Percentiles rank a stretch among this genome's conserved stretches.
Conservation (phyloP, 2,329 filamentous ascomycete species). For the Nothophoma quercina region DNA sequence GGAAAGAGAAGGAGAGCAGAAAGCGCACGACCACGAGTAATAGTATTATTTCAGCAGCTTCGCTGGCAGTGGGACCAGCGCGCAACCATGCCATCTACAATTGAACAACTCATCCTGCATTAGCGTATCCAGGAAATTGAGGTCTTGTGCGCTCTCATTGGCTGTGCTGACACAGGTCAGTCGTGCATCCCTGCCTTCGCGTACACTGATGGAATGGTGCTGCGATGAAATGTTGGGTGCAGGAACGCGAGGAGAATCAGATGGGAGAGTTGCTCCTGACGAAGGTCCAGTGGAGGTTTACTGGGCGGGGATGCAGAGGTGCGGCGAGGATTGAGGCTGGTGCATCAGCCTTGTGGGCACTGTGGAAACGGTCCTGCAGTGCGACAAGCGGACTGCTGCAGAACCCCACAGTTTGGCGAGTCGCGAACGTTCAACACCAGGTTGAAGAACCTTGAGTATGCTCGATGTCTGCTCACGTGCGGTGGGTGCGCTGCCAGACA, state of each 20-base stretch:
- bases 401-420: neutral
- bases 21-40: conserved; percentile 14
- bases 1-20: conserved; percentile 17
- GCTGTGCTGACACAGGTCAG: conserved; percentile 12
- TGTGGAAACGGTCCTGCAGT: conserved; percentile 17
- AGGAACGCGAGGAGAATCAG: neutral
- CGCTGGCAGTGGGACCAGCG: conserved; percentile 35
- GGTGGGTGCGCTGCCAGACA: neutral
- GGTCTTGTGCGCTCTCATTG: conserved; percentile 30
- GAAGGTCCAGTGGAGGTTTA: neutral
- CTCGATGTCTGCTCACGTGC: too few species aligned
- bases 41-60: conserved; percentile 39
- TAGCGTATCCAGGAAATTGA: conserved; percentile 44
- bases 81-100: conserved; percentile 37
- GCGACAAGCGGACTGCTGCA: neutral
- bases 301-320: neutral
- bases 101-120: conserved; percentile 51
- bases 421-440: neutral
- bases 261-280: neutral
- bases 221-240: neutral
- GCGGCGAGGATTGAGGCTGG: conserved; percentile 5
- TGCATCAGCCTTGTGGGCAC: conserved; percentile 16
- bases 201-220: conserved; percentile 14
- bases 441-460: too few species aligned
- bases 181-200: conserved; percentile 18